Conservation (phyloP, 1,284 basidiomycete species). For the Marasmius oreades region DNA sequence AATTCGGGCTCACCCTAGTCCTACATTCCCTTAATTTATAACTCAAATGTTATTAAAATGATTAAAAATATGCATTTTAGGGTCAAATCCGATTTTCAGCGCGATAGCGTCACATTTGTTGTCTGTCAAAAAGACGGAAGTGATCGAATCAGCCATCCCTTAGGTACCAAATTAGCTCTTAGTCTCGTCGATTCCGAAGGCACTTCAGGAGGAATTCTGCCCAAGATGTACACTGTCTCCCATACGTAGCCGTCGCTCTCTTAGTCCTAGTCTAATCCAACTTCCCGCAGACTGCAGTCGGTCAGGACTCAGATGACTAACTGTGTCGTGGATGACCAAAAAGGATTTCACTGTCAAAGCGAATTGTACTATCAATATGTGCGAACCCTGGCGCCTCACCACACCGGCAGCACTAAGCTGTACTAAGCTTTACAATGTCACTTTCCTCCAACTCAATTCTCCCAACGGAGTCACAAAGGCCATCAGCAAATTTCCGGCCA, state of each 20-base stretch:
- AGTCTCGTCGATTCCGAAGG: slow-evolving; percentile 43
- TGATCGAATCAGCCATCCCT: neutral
- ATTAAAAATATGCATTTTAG: too few species aligned
- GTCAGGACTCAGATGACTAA: slow-evolving; percentile 27
- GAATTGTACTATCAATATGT: slow-evolving; percentile 41
- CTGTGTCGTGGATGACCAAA: slow-evolving; percentile 31
- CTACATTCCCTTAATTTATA: too few species aligned
- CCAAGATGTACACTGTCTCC: slow-evolving; percentile 30
- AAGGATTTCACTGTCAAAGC: slow-evolving; percentile 35
- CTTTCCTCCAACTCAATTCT: slow-evolving; percentile 36
- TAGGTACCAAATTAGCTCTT: slow-evolving; percentile 40
- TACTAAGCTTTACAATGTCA: slow-evolving; percentile 47
- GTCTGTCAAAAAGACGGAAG: neutral
- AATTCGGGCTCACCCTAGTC: too few species aligned
- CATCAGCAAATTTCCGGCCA: too few species aligned
- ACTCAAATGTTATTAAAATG: too few species aligned
- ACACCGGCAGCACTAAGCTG: slow-evolving; percentile 41
- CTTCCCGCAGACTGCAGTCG: slow-evolving; percentile 29
- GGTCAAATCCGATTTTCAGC: too few species aligned
- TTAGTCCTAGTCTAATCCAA: neutral
- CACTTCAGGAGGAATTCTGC: slow-evolving; percentile 37
- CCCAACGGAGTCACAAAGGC: slow-evolving; percentile 42
- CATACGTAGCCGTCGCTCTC: slow-evolving; percentile 21
- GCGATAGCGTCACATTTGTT: slow-evolving; percentile 20
- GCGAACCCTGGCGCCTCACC: slow-evolving; percentile 43